Evolutionary conservation across 768 basidiomycete genomes (phyloP).

Genomic region (Boletus edulis): DNA sequence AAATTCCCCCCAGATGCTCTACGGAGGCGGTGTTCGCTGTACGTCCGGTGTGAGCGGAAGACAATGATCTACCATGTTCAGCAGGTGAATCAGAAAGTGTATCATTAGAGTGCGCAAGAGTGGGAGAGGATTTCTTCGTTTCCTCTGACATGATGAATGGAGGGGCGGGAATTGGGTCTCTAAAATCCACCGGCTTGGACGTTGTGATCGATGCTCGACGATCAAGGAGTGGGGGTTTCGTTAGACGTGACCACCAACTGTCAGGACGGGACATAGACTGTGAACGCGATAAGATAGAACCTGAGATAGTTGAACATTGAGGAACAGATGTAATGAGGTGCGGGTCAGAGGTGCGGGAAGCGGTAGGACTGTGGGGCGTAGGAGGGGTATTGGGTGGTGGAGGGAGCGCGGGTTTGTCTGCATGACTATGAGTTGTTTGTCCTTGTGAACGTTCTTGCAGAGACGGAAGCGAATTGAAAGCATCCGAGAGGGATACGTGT

Average conservation of each 20-base stretch:
- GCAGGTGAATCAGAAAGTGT: conserved; percentile 11
- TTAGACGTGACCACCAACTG: conserved; percentile 78
- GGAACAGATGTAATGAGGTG: conserved; percentile 29
- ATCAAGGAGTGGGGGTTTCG: conserved; percentile 63
- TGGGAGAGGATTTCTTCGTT: conserved; percentile 13
- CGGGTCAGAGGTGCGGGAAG: conserved; percentile 25
- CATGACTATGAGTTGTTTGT: conserved; percentile 25
- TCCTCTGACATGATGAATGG: conserved; percentile 60
- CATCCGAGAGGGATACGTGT: conserved; percentile 17
- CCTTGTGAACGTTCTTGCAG: conserved; percentile 22
- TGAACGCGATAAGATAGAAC: conserved; percentile 38
- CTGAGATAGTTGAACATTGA: conserved; percentile 42
- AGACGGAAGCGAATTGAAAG: conserved; percentile 26
- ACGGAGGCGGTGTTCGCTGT: conserved; percentile 71
- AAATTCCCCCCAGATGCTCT: conserved; percentile 60
- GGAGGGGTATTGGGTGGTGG: conserved; percentile 13
- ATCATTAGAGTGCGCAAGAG: conserved; percentile 14
- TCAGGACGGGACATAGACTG: conserved; percentile 62
- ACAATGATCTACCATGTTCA: conserved; percentile 35
- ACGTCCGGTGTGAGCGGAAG: conserved; percentile 50
- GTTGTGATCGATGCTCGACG: conserved; percentile 45
- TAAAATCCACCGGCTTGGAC: conserved; percentile 48
- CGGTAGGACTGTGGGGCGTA: conserved; percentile 21
- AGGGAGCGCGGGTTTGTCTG: conserved; percentile 22
- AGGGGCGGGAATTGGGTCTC: conserved; percentile 80